Evolutionary conservation across 306 rosid species (phyloP), one percentile per base, ranked within the genome.

Genomic region (Dalbergia cultrata): DNA sequence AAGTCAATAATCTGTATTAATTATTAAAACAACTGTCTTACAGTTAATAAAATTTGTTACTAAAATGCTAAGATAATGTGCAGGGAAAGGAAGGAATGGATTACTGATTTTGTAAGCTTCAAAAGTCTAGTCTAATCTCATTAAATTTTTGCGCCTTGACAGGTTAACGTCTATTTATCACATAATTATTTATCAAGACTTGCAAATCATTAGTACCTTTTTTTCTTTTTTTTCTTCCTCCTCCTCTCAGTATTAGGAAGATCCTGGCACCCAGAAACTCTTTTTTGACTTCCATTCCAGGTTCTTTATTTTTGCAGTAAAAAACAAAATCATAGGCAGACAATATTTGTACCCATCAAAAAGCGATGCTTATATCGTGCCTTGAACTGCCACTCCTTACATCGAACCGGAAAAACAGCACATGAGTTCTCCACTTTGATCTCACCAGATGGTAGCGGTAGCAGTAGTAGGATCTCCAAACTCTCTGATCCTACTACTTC

Each of bases 261-360:
- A 26, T 26, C 31, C 31, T 26, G 31, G 3, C 31, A 26, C 35
- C 52, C 49, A 74, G 44, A 16, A 21, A 10, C 58, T 33, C 64
- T 64, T 79, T 56, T 57, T 87, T 79, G 85, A 77, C 87, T 70
- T 81, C 71, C 82, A 70, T 57, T 8, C 75, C 41, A 37, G 41
- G 41, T 37, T 37, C 41, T 37, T 37, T 37, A 37, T 37, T 37
- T 37, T 70, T 65, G 49, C 5, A 41, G 70, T 50, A 45, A 39
- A 65, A 72, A 64, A 61, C 50, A 83, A 71, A 72, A 53, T 5
- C 21, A 77, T 67, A 53, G 19, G 82, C 6, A 18, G 39, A 63
- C 54, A 64, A 76, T 65, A 18, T 78, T 78, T 56, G 85, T 82
- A 85, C 73, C 79, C 80, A 75, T 78, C 83, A 72, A 47, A 73